phyloP scores from a whole-genome alignment of 148 eudicot genomes.

The Bassia scoparia region DNA sequence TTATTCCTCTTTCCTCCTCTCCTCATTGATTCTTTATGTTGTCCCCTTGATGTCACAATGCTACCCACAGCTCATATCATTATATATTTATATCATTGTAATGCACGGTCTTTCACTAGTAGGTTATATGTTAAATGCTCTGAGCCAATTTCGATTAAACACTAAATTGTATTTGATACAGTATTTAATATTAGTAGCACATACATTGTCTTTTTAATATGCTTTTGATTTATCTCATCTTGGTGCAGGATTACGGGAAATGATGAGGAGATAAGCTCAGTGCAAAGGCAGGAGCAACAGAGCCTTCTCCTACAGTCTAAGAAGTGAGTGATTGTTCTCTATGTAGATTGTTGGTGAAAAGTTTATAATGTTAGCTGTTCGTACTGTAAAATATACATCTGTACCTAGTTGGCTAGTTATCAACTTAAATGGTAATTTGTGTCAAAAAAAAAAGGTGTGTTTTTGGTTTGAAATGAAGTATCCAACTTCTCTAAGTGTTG shows the following conservation, averaged over 20 bases:
- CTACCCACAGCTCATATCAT: background rate
- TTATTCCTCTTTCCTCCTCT: background rate
- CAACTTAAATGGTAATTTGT: background rate
- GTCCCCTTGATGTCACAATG: background rate
- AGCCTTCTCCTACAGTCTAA: slow-evolving; percentile 65
- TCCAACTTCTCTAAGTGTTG: background rate
- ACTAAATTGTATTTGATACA: background rate
- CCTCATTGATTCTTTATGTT: no score
- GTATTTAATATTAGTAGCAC: background rate
- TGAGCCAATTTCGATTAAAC: background rate
- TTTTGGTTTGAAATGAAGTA: background rate
- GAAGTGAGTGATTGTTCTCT: slow-evolving; percentile 26
- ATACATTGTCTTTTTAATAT: background rate
- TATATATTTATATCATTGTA: background rate
- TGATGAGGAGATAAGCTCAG: slow-evolving; percentile 41
- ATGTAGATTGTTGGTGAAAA: background rate
- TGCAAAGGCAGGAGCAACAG: slow-evolving; percentile 55
- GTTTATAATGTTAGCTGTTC: background rate
- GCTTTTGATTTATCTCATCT: background rate
- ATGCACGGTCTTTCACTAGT: background rate
- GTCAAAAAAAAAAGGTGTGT: background rate
- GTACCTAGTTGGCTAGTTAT: slow-evolving; percentile 9
- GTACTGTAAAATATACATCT: background rate
- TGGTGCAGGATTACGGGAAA: slow-evolving; percentile 35
- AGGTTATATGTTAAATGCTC: background rate